These are phyloP conservation scores for Phytophthora tentaculata DNA, from an alignment of 352 stramenopile genomes.

Conservation along the genomic window DNA sequence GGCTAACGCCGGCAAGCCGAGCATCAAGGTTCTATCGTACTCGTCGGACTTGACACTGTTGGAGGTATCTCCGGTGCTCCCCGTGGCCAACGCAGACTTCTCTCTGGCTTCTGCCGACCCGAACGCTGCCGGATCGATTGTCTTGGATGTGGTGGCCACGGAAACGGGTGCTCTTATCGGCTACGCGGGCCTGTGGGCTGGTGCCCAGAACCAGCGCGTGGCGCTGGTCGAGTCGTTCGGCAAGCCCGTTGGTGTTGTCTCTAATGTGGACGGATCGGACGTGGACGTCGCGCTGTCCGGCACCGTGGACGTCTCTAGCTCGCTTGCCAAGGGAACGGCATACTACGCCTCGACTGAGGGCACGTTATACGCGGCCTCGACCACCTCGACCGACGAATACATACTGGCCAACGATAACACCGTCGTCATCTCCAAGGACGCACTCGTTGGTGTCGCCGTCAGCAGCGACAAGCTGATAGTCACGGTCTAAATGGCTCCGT, in stretches of 20 bases:
- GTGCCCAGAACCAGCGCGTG: conserved; percentile 70
- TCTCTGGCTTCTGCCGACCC: conserved; percentile 58
- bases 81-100: conserved; percentile 79
- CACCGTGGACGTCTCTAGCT: conserved; percentile 57
- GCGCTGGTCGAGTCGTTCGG: conserved; percentile 73
- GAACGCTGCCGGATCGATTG: conserved; percentile 53
- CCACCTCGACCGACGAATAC: conserved; percentile 56
- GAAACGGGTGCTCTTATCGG: conserved; percentile 58
- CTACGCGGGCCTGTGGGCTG: conserved; percentile 66
- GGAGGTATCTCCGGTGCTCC: conserved; percentile 61
- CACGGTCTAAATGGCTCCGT: conserved; percentile 45
- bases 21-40: conserved; percentile 78
- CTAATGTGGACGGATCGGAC: conserved; percentile 55
- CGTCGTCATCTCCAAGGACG: conserved; percentile 80
- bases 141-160: conserved; percentile 66
- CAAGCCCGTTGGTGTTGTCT: conserved; percentile 78
- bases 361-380: conserved; percentile 58
- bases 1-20: conserved; percentile 72
- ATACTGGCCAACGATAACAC: conserved; percentile 75
- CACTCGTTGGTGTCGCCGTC: conserved; percentile 72
- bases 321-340: conserved; percentile 45
- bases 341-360: conserved; percentile 81
- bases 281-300: conserved; percentile 68
- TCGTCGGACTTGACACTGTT: conserved; percentile 58
- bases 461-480: conserved; percentile 69